Percentiles rank a stretch among this genome's conserved stretches.
phyloP scores from a whole-genome alignment of 176 grass and related monocot genomes.

The Areca catechu region DNA sequence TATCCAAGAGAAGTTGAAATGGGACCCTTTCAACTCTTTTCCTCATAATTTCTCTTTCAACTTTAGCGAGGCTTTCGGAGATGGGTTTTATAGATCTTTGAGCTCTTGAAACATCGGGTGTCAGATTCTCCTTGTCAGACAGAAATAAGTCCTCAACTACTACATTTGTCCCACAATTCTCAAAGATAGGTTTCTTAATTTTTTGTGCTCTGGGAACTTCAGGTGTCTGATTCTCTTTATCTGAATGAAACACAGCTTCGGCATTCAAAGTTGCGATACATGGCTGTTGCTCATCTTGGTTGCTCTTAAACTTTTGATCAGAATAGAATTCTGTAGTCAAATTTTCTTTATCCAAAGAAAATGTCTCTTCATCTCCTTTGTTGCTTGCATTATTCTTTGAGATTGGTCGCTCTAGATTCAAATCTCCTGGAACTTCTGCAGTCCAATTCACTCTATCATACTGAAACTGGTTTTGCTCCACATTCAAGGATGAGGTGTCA shows the following conservation, averaged over 20 bases:
- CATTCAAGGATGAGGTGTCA: constrained; percentile 24
- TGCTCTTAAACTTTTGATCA: constrained; percentile 3
- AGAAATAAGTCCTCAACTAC: constrained; percentile 19
- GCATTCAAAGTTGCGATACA: not conserved
- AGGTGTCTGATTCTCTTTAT: constrained; percentile 2
- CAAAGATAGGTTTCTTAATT: not conserved
- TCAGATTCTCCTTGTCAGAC: constrained; percentile 87
- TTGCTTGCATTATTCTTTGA: not conserved
- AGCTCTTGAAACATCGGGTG: constrained; percentile 37
- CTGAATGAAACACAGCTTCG: not conserved
- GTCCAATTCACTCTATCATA: constrained; percentile 47
- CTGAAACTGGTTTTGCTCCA: constrained; percentile 21
- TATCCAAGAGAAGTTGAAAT: constrained; percentile 46
- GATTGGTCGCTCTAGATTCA: constrained; percentile 13
- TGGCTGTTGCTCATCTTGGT: constrained; percentile 9
- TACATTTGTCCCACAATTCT: constrained; percentile 22
- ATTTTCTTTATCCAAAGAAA: constrained; percentile 40
- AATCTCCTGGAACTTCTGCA: constrained; percentile 21
- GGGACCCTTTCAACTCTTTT: constrained; percentile 52
- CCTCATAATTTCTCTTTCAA: constrained; percentile 46
- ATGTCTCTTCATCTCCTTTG: constrained; percentile 15
- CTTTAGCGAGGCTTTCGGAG: constrained; percentile 20
- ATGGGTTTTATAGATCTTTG: constrained; percentile 31
- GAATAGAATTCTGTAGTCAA: constrained; percentile 1
- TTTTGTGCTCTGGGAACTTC: not conserved